These are phyloP conservation scores for Annulohypoxylon nitens DNA, from an alignment of 495 filamentous ascomycete genomes.

Conservation along the genomic window DNA sequence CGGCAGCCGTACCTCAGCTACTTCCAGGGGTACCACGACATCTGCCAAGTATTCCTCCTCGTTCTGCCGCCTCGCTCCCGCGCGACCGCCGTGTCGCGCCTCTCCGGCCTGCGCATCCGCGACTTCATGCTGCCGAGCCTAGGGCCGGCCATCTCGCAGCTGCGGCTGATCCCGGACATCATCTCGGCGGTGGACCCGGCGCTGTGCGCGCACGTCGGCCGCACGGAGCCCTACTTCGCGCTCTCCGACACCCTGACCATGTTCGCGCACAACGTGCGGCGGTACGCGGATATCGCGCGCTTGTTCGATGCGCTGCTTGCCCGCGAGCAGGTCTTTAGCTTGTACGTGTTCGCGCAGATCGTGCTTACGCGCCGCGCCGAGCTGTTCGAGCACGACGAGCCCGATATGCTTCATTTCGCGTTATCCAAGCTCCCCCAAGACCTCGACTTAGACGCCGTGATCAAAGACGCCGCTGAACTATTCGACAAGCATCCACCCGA, in stretches of 20 bases:
- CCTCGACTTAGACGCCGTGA: constrained; percentile 84
- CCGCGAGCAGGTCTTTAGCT: constrained; percentile 81
- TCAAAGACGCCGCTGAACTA: constrained; percentile 71
- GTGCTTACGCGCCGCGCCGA: constrained; percentile 83
- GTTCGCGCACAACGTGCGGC: constrained; percentile 95
- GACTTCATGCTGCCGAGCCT: constrained; percentile 98
- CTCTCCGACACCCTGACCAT: constrained; percentile 90
- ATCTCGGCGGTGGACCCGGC: constrained; percentile 74
- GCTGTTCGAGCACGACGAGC: constrained; percentile 88
- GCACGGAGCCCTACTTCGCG: constrained; percentile 90
- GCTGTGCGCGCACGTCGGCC: constrained; percentile 78
- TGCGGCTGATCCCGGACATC: constrained; percentile 86
- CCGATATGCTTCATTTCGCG: constrained; percentile 92
- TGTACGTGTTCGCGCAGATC: constrained; percentile 94
- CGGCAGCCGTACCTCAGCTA: constrained; percentile 89
- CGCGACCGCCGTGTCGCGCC: constrained; percentile 72
- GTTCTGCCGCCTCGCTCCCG: constrained; percentile 71
- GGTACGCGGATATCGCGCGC: constrained; percentile 84
- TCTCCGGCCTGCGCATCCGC: constrained; percentile 89
- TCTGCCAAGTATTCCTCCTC: constrained; percentile 94
- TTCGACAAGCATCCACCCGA: constrained; percentile 80
- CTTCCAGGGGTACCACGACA: constrained; percentile 99
- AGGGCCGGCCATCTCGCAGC: constrained; percentile 82
- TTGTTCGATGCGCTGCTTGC: constrained; percentile 93
- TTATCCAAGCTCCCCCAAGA: constrained; percentile 88